Base-by-base conservation (phyloP, 2,329 filamentous ascomycete species). In the Penicillium crustosum region DNA sequence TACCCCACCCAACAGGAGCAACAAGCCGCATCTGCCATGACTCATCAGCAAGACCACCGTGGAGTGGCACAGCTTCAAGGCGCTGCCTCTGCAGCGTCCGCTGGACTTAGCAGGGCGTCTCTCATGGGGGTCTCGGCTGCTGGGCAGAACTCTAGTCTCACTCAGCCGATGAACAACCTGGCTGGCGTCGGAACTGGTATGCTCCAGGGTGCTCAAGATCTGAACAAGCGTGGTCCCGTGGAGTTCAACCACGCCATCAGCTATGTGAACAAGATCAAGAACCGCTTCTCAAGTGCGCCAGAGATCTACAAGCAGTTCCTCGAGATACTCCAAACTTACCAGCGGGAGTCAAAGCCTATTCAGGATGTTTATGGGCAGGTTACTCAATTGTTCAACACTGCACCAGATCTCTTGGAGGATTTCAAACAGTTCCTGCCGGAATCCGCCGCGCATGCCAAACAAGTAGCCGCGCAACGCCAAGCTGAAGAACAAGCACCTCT, bases 241-340 rank as follows among this genome's bases (percentile, higher is more conserved):
- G 94, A 99, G 72, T 99, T 99, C 76, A 99, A 99, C 73, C 94
- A 99, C 77, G 94, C 94, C 0, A 99, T 99, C 63, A 97, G 93
- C 74, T 99, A 99, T 70, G 94, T 99, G 54, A 99, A 99, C 73
- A 99, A 99, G 79, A 99, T 99, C 70, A 99, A 99, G 91, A 99
- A 97, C 73, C 93, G 94, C 44, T 99, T 97, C 77, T 89, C 96
- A 68, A 89, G 93, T 69, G 93, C 96, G 64, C 94, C 94, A 7
- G 94, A 99, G 73, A 97, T 99, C 61, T 99, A 99, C 80, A 99
- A 99, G 75, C 93, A 99, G 72, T 99, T 99, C 71, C 83, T 99
- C 31, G 94, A 99, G 74, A 99, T 99, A 49, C 80, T 99, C 45
- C 94, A 99, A 76, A 99, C 94, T 2, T 99, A 99, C 69, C 94